Conservation (phyloP, 768 basidiomycete genomes). For the Amanita thiersii region DNA sequence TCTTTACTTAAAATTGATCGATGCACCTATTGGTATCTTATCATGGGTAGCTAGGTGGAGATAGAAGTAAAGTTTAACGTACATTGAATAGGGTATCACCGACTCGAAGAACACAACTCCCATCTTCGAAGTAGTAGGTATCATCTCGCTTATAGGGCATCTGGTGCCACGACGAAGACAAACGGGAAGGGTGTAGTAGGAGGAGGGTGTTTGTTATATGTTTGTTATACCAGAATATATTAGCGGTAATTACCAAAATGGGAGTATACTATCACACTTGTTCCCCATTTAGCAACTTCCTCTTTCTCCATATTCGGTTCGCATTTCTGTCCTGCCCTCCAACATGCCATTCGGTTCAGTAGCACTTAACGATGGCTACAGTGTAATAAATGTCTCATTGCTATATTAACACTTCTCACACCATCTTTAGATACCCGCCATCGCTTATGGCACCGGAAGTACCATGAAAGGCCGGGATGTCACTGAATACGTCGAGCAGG, state of each 20-base stretch:
- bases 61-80: slow-evolving; percentile 13
- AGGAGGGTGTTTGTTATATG: neutral
- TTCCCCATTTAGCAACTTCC: neutral
- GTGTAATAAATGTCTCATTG: slow-evolving; percentile 13
- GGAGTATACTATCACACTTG: neutral
- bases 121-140: slow-evolving; percentile 59
- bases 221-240: neutral
- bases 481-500: slow-evolving; percentile 45
- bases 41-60: slow-evolving; percentile 5
- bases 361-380: slow-evolving; percentile 31
- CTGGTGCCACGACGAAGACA: neutral
- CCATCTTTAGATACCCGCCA: slow-evolving; percentile 40
- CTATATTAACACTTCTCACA: neutral
- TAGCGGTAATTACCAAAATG: too few species aligned
- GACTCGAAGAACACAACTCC: slow-evolving; percentile 59
- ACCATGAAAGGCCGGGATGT: slow-evolving; percentile 39
- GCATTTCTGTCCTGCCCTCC: neutral
- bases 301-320: neutral
- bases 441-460: slow-evolving; percentile 57
- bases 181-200: neutral
- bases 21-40: slow-evolving; percentile 36
- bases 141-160: slow-evolving; percentile 29
- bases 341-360: slow-evolving; percentile 33
- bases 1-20: slow-evolving; percentile 53
- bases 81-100: slow-evolving; percentile 65